Base-by-base conservation (phyloP, 148 eudicot genomes). In the Fagopyrum esculentum region DNA sequence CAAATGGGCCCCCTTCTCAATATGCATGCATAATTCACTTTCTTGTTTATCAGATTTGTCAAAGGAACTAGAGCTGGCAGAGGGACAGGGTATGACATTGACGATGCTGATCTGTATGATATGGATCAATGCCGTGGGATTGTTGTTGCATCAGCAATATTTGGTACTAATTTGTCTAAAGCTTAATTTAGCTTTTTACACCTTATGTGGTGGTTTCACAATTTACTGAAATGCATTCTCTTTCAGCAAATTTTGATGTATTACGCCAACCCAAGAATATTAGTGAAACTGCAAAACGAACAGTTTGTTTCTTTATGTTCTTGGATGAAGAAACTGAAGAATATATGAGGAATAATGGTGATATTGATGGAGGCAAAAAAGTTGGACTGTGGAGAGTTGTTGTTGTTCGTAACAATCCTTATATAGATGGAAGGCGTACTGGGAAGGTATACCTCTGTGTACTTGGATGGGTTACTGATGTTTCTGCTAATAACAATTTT, bases 101-200 rank as follows among this genome's bases (percentile, higher is more conserved):
- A 84, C 76, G 97, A 92, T 72, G 74, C 88, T 52, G 97, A 92
- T 84, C 90, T 93, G 77, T 80, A 77, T 79, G 96, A 90, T 16
- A 90, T 91, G 97, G 97, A 91, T 74, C 77, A 77, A 68, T 94
- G 97, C 77, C 80, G 69, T 30, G 98, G 97, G 71, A 77, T 91
- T 52, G 93, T 94, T 76, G 98, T 94, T 49, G 97, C 98, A 63
- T 95, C 99, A 5, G 97, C 96, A 59, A 87, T 95, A 61, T 90
- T 92, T 81, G 97, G 97, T 93, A 93, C 54, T 66, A 30, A 45
- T 73, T 49, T 73, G 54, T 22, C 43, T 19, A 74, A 70, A 15
- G 29, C 3, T 6, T 3, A 26, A 22, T 26, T 60, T 8, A 22
- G 13, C 12, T 60, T 13, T 26, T 26, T 60, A 60, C 12, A 26